phyloP scores from a whole-genome alignment of 1,139 yeast species.

The Nakaseomyces sp. region DNA sequence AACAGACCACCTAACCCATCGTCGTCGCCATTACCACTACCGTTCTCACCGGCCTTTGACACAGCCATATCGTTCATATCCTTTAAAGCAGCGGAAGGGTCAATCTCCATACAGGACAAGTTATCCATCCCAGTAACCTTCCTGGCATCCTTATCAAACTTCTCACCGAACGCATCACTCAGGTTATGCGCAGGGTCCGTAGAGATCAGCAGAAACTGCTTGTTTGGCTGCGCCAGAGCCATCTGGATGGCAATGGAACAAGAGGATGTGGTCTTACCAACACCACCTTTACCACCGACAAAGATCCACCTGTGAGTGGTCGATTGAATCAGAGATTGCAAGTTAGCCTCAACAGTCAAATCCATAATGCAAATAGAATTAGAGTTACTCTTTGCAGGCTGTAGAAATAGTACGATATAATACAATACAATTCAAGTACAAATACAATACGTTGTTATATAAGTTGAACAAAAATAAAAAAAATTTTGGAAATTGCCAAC shows the following conservation, averaged over 20 bases:
- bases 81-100: constrained; percentile 87
- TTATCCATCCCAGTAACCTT: constrained; percentile 81
- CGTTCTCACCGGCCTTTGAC: constrained; percentile 26
- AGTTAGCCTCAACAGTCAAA: constrained; percentile 52
- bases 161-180: constrained; percentile 96
- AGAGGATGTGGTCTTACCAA: constrained; percentile 95
- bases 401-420: too few species aligned
- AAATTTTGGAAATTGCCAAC: too few species aligned
- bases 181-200: constrained; percentile 98
- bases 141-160: constrained; percentile 93
- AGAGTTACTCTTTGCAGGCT: too few species aligned
- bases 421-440: too few species aligned
- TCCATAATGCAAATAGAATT: constrained; percentile 29
- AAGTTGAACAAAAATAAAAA: too few species aligned
- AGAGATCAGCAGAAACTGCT: constrained; percentile 79
- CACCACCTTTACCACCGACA: constrained; percentile 99
- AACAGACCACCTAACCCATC: constrained; percentile 27
- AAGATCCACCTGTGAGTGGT: constrained; percentile 86
- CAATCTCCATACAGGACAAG: constrained; percentile 95
- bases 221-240: constrained; percentile 70
- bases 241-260: constrained; percentile 90
- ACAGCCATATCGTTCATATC: constrained; percentile 59
- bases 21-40: constrained; percentile 13
- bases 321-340: constrained; percentile 55
- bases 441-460: too few species aligned